Base-by-base conservation (phyloP, 495 filamentous ascomycete genomes). In the Wilcoxina mikolae region DNA sequence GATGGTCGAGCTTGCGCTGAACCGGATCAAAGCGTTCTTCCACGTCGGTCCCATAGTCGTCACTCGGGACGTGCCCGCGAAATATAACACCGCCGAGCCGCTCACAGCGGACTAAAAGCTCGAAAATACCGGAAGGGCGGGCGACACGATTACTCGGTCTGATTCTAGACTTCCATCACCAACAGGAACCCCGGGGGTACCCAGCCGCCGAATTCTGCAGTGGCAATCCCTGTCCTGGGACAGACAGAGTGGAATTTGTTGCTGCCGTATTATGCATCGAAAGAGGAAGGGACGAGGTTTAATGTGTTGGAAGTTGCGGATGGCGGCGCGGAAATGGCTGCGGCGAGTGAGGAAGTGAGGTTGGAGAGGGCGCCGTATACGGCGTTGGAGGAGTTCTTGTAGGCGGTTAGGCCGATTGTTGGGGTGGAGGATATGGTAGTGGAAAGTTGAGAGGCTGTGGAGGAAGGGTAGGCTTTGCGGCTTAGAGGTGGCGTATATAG, bases 21-120 rank as follows among this genome's bases (percentile, higher is more conserved):
- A 52, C 3, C 55, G 53, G 0, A 76, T 78, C 67, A 71, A 68
- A 0, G 71, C 73, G 0, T 76, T 76, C 57, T 73, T 75, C 55
- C 65, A 65, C 35, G 28, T 67, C 1, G 74, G 74, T 0, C 74
- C 74, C 0, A 25, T 73, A 10, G 43, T 69, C 7, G 33, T 73
- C 0, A 56, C 68, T 0, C 48, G 43, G 2, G 65, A 70, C 48
- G 55, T 73, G 0, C 60, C 59, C 0, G 24, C n/a, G n/a, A n/a
- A 33, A 5, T 69, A 35, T 15, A 35, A 35, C 31, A 5, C 31
- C 31, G 15, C 31, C 31, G 5, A 35, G 7, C 5, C 5, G 31
- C 31, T 35, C 31, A 35, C 31, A 15, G 31, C 31, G 7, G 31
- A 35, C 31, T 35, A 35, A 5, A 15, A 35, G 5, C 31, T 35